Conservation (phyloP, 805 yeast genomes). For the Kluyveromyces lactis region DNA sequence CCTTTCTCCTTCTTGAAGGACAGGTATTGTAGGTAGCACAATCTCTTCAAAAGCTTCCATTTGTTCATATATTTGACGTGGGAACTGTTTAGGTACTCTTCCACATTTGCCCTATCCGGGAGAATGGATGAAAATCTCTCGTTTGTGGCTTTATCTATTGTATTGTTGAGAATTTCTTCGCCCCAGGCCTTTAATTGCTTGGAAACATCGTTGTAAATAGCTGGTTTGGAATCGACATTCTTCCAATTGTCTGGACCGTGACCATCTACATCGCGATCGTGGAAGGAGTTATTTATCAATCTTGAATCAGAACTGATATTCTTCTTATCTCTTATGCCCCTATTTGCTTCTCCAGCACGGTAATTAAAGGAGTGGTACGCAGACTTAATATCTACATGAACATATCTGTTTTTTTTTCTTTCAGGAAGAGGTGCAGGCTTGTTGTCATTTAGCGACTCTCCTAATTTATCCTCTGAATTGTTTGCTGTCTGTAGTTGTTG, state of each 20-base stretch:
- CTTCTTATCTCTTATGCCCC: slow-evolving; percentile 78
- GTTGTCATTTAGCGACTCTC: not conserved
- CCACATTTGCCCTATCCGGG: slow-evolving; percentile 52
- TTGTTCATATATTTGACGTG: slow-evolving; percentile 45
- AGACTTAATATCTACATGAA: not conserved
- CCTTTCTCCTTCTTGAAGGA: slow-evolving; percentile 42
- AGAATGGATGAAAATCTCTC: slow-evolving; percentile 28
- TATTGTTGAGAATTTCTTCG: slow-evolving; percentile 31
- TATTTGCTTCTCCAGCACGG: slow-evolving; percentile 80
- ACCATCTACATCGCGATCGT: slow-evolving; percentile 69
- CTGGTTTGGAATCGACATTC: slow-evolving; percentile 39
- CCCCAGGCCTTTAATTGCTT: slow-evolving; percentile 52
- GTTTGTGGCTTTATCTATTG: slow-evolving; percentile 28
- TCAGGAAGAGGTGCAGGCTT: slow-evolving; percentile 2
- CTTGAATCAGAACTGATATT: slow-evolving; percentile 75
- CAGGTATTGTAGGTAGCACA: slow-evolving; percentile 61
- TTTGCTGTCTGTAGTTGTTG: not conserved
- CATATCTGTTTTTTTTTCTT: not conserved
- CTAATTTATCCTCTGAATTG: slow-evolving; percentile 4
- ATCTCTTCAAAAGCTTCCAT: slow-evolving; percentile 64
- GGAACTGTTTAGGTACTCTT: slow-evolving; percentile 44
- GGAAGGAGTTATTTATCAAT: slow-evolving; percentile 57
- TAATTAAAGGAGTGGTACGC: slow-evolving; percentile 62
- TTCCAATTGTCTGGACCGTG: slow-evolving; percentile 59
- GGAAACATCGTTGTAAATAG: slow-evolving; percentile 35